Evolutionary conservation across 306 rosid genomes (phyloP).

Genomic region (Parietaria judaica): DNA sequence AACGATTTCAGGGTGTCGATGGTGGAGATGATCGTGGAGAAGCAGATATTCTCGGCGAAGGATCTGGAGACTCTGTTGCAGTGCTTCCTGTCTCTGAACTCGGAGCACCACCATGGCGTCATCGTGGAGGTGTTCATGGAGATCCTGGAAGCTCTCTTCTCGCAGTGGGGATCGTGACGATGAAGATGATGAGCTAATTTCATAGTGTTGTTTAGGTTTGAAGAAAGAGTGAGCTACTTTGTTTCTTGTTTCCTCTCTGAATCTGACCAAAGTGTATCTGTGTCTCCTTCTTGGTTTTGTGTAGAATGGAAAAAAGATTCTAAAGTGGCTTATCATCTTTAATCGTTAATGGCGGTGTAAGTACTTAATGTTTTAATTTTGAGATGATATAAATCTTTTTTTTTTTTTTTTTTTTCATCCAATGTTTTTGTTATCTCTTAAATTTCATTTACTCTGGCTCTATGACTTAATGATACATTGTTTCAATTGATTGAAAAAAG

Average conservation of each 20-base stretch:
- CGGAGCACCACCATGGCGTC: slow-evolving; percentile 57
- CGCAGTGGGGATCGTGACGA: slow-evolving; percentile 43
- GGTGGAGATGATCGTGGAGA: slow-evolving; percentile 95
- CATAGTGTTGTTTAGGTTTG: slow-evolving; percentile 8
- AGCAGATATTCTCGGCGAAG: slow-evolving; percentile 56
- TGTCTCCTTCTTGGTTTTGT: not conserved
- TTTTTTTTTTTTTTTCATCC: not conserved
- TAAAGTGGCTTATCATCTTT: not conserved
- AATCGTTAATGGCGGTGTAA: not conserved
- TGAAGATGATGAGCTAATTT: slow-evolving; percentile 2
- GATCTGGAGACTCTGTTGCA: slow-evolving; percentile 87
- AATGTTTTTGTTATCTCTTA: too few species aligned
- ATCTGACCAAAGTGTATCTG: not conserved
- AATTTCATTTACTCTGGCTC: not conserved
- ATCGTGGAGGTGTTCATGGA: slow-evolving; percentile 80
- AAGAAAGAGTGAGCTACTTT: not conserved
- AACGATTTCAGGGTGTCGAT: slow-evolving; percentile 78
- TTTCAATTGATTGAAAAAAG: too few species aligned
- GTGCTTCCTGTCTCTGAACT: slow-evolving; percentile 76
- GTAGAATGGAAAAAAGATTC: slow-evolving; percentile 1
- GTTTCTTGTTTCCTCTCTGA: not conserved
- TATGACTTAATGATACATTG: not conserved
- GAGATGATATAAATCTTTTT: not conserved
- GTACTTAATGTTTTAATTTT: not conserved
- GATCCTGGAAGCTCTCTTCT: slow-evolving; percentile 87